Evolutionary conservation across 495 filamentous ascomycete genomes (phyloP).

Genomic region (Penicillium soppii): DNA sequence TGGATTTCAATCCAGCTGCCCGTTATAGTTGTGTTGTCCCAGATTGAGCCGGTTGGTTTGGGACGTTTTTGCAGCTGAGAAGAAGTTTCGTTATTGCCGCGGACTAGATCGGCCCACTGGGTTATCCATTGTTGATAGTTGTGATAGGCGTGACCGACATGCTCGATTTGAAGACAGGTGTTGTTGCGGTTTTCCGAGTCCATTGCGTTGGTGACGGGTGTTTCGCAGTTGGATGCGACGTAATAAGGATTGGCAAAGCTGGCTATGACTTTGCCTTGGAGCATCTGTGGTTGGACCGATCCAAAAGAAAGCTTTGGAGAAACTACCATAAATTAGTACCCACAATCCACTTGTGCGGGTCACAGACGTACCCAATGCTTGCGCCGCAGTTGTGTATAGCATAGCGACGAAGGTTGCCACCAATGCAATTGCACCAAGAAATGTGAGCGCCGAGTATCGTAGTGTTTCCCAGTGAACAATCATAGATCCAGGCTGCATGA

Average conservation of each 20-base stretch:
- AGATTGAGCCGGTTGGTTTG: conserved; percentile 52
- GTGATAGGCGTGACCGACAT: conserved; percentile 60
- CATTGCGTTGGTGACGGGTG: conserved; percentile 46
- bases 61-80: conserved; percentile 45
- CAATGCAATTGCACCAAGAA: conserved; percentile 59
- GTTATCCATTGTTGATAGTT: conserved; percentile 48
- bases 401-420: conserved; percentile 60
- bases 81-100: conserved; percentile 34
- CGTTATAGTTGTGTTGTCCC: conserved; percentile 64
- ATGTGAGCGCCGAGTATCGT: conserved; percentile 56
- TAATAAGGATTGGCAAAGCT: conserved; percentile 59
- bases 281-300: conserved; percentile 32
- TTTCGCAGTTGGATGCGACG: conserved; percentile 52
- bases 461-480: conserved; percentile 64
- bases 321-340: conserved; percentile 35
- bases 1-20: conserved; percentile 58
- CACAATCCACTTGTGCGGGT: neutral
- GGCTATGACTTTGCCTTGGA: conserved; percentile 57
- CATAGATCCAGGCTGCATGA: conserved; percentile 63
- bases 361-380: conserved; percentile 51
- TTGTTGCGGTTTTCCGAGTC: conserved; percentile 35
- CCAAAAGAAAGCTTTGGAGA: conserved; percentile 62
- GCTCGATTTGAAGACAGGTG: conserved; percentile 64
- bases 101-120: conserved; percentile 47
- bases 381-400: conserved; percentile 72